Evolutionary conservation across 306 rosid species (phyloP).

Genomic region (Acacia acuminata): DNA sequence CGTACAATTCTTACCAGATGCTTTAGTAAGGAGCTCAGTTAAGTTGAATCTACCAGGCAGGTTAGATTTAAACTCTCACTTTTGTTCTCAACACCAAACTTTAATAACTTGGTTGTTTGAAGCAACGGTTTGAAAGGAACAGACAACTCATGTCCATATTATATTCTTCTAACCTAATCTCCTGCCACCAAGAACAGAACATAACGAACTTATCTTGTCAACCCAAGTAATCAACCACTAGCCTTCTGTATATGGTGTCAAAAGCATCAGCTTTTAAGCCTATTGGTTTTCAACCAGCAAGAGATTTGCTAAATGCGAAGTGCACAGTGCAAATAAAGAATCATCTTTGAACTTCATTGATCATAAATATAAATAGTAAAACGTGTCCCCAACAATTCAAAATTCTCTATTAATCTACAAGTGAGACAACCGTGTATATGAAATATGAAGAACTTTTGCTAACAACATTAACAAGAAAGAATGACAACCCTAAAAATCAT

Average conservation of each 20-base stretch:
- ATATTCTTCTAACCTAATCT: not conserved
- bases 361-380: not conserved
- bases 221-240: slow-evolving; percentile 8
- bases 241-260: not conserved
- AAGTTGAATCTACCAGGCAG: not conserved
- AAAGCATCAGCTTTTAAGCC: not conserved
- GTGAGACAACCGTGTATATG: slow-evolving; percentile 27
- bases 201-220: not conserved
- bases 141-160: not conserved
- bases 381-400: not conserved
- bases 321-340: slow-evolving; percentile 15
- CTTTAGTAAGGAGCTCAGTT: not conserved
- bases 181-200: not conserved
- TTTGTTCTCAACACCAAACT: not conserved
- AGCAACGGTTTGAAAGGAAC: slow-evolving; percentile 25
- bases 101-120: slow-evolving; percentile 11
- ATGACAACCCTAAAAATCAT: slow-evolving; percentile 34
- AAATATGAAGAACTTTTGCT: slow-evolving; percentile 23
- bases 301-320: not conserved
- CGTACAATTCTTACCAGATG: not conserved
- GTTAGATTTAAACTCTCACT: slow-evolving; percentile 11
- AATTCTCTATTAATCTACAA: slow-evolving; percentile 30
- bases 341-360: slow-evolving; percentile 16
- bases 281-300: not conserved
- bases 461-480: slow-evolving; percentile 47